Base-by-base conservation (phyloP, 1,139 yeast genomes). In the Lodderomyces margitis region DNA sequence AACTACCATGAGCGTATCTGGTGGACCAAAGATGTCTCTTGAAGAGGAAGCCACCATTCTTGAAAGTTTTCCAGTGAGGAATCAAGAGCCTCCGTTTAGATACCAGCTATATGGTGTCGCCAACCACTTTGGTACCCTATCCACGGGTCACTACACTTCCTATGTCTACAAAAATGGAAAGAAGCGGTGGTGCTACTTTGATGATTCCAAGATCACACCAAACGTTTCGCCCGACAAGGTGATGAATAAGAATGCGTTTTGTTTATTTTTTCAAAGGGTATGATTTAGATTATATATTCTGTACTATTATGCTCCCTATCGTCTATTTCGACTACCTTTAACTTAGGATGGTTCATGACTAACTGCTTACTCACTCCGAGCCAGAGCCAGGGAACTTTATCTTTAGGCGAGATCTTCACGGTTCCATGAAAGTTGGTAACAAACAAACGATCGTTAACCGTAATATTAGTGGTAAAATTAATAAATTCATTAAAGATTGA, bases 141-240 rank as follows among this genome's bases (percentile, higher is more conserved):
- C 84, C 37, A 88, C 95, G 2, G 98, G 98, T 0, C 98, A 92
- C 62, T 92, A 92, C 60, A 92, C 98, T 0, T 74, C 96, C 0
- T 85, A 81, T 55, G 95, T 88, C 2, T 69, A 81, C 52, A 86
- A 87, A 52, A 69, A 61, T 41, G 64, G 61, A 46, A 48, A 56
- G 4, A 68, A 74, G 39, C 78, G 75, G 14, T 87, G 95, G 95
- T 78, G 87, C 46, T 76, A 78, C 47, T 87, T 83, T 58, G 95
- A 87, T 58, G 96, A 87, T 59, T 75, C 86, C 0, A 74, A 70
- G 41, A 78, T 81, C 4, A 66, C 74, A 3, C 64, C 54, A 40
- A 66, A 71, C 38, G 66, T 73, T 31, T 61, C 64, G 21, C 66
- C 64, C 34, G 59, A 56, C 39, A 70, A 70, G 40, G 83, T 81